These are phyloP conservation scores for Mychonastes homosphaera DNA, from an alignment of 139 green algal species.

Conservation along the genomic window DNA sequence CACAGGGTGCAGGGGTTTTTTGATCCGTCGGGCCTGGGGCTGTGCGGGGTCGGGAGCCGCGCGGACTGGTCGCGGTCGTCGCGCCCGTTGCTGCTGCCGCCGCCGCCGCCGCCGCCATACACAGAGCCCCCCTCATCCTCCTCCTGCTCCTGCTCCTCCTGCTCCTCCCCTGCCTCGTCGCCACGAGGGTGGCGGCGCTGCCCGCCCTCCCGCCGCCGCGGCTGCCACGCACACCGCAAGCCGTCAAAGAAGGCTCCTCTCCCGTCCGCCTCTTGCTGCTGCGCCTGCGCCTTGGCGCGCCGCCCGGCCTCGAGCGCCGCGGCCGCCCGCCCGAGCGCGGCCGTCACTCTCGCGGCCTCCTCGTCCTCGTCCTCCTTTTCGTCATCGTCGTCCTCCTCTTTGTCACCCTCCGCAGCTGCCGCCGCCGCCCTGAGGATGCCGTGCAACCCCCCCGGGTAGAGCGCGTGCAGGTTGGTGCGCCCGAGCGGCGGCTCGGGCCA, in stretches of 20 bases:
- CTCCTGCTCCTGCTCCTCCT: constrained; percentile 2
- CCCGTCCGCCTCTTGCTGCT: constrained; percentile 1
- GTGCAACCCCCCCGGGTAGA: constrained; percentile 12
- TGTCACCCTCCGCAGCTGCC: constrained; percentile 15
- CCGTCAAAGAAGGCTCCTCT: too few relatives aligned
- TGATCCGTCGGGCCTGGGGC: too few relatives aligned
- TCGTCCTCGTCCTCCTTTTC: background rate
- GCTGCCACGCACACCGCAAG: constrained; percentile 1
- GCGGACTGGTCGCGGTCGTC: background rate
- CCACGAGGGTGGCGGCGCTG: constrained; percentile 1
- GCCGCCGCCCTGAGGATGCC: constrained; percentile 44
- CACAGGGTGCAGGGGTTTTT: background rate
- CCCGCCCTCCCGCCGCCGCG: constrained; percentile 1
- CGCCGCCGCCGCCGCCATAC: constrained; percentile 4
- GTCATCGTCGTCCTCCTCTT: constrained; percentile 7
- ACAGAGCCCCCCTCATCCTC: background rate
- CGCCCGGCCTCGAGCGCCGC: background rate
- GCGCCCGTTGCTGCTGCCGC: constrained; percentile 2
- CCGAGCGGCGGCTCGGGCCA: constrained; percentile 45
- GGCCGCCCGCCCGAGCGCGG: background rate
- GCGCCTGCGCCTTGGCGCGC: background rate
- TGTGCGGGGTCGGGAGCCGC: background rate
- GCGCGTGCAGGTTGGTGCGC: constrained; percentile 41
- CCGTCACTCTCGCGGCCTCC: background rate
- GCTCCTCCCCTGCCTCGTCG: background rate